phyloP scores from a whole-genome alignment of 768 basidiomycete genomes.

The Leccinum incarnatum region DNA sequence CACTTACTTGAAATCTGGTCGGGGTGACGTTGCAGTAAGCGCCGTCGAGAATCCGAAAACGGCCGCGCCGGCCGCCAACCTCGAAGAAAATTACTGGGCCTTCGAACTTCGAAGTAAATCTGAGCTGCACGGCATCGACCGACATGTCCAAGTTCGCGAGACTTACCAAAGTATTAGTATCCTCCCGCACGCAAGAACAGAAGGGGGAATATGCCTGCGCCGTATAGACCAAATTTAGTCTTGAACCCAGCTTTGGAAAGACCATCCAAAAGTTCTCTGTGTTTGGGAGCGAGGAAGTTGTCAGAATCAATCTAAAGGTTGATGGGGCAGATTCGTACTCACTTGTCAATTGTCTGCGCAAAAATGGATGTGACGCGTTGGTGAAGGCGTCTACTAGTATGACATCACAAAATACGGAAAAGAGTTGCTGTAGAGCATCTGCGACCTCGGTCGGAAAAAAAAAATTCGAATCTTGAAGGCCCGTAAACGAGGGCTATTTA shows the following conservation, averaged over 20 bases:
- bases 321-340: not conserved
- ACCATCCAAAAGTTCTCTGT: conserved; percentile 37
- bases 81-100: no score
- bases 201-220: conserved; percentile 32
- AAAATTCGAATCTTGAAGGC: not conserved
- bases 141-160: not conserved
- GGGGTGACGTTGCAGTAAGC: conserved; percentile 54
- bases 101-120: not conserved
- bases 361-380: conserved; percentile 17
- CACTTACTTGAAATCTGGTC: conserved; percentile 52
- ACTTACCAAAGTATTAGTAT: conserved; percentile 37
- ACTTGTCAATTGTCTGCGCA: conserved; percentile 29
- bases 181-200: conserved; percentile 34
- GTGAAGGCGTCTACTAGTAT: conserved; percentile 9
- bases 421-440: conserved; percentile 15
- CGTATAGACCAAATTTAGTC: conserved; percentile 34
- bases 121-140: not conserved
- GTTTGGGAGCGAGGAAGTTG: not conserved
- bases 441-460: conserved; percentile 24
- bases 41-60: no score
- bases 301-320: not conserved
- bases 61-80: no score
- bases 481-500: not conserved
- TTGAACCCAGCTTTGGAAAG: conserved; percentile 39
- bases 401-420: conserved; percentile 12